These are phyloP conservation scores for Metarhizium guizhouense DNA, from an alignment of 2,329 filamentous ascomycete species.

Conservation along the genomic window DNA sequence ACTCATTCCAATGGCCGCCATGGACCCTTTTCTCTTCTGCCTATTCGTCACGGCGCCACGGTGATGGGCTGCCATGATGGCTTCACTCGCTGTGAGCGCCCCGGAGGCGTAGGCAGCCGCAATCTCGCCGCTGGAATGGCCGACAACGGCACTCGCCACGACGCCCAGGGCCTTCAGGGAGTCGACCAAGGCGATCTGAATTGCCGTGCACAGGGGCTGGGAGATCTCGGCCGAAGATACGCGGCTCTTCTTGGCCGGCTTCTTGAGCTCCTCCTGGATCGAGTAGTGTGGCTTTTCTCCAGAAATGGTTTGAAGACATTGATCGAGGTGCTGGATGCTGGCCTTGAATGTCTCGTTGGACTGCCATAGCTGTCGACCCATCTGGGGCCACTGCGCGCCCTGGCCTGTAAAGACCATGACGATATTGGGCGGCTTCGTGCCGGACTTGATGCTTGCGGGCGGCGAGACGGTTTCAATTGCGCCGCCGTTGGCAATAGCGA, in stretches of 20 bases:
- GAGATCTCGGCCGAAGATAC: slow-evolving; percentile 31
- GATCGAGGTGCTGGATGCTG: slow-evolving; percentile 7
- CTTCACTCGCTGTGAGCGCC: slow-evolving; percentile 17
- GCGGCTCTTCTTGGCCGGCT: slow-evolving; percentile 14
- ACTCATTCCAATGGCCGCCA: slow-evolving; percentile 26
- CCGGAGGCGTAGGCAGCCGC: slow-evolving; percentile 28
- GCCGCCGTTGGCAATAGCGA: slow-evolving; percentile 4
- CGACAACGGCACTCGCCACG: slow-evolving; percentile 20
- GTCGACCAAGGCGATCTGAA: slow-evolving; percentile 40
- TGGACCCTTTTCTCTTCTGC: slow-evolving; percentile 14
- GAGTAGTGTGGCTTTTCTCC: background rate
- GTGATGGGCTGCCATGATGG: slow-evolving; percentile 25
- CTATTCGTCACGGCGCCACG: slow-evolving; percentile 16
- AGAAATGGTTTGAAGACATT: background rate
- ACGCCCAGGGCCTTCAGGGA: slow-evolving; percentile 22
- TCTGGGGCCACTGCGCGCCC: slow-evolving; percentile 34
- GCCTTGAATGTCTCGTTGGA: slow-evolving; percentile 13
- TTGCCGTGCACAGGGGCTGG: slow-evolving; percentile 43
- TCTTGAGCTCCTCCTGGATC: slow-evolving; percentile 3
- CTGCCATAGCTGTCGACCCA: slow-evolving; percentile 19
- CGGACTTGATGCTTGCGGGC: slow-evolving; percentile 15
- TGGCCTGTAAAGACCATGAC: slow-evolving; percentile 32
- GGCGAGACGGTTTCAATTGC: background rate
- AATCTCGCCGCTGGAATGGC: slow-evolving; percentile 33
- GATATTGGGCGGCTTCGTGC: slow-evolving; percentile 12